A percentile compares a stretch with the other conserved stretches of the same genome.
Conservation (phyloP, 352 stramenopile genomes). For the Pythium pyrilobum region DNA sequence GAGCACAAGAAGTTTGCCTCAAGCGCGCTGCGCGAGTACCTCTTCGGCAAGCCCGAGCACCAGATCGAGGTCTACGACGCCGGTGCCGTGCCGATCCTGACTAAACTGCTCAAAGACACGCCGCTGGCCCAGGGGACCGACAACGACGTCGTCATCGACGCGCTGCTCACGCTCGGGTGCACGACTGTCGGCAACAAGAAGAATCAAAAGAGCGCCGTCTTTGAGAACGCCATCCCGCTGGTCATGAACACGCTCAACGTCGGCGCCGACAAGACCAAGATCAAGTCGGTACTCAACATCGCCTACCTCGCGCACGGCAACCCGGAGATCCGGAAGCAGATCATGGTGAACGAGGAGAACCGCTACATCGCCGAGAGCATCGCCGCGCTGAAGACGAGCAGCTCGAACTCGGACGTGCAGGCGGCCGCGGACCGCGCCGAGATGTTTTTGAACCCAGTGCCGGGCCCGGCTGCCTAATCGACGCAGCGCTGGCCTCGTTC, state of each 20-base stretch:
- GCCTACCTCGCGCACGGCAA: slow-evolving; percentile 5
- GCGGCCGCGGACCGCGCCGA: no score
- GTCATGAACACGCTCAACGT: not conserved
- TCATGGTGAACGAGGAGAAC: not conserved
- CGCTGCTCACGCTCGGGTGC: not conserved
- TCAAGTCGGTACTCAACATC: slow-evolving; percentile 2
- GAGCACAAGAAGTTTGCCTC: slow-evolving; percentile 3
- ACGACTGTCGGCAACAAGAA: not conserved
- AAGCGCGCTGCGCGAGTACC: not conserved
- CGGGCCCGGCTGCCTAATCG: no score
- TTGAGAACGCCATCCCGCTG: not conserved
- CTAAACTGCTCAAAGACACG: not conserved
- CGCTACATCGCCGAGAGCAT: not conserved
- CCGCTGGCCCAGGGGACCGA: not conserved
- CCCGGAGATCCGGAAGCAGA: not conserved
- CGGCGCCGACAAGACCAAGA: not conserved
- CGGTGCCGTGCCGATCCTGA: slow-evolving; percentile 1
- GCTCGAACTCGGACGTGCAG: not conserved
- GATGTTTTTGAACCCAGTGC: no score
- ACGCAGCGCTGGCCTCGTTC: no score
- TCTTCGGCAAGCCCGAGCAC: slow-evolving; percentile 1
- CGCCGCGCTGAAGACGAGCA: no score
- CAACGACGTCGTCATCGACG: not conserved
- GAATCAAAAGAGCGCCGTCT: not conserved
- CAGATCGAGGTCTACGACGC: not conserved